Evolutionary conservation across 139 green algal species (phyloP).

Genomic region (Micromonas pusilla): DNA sequence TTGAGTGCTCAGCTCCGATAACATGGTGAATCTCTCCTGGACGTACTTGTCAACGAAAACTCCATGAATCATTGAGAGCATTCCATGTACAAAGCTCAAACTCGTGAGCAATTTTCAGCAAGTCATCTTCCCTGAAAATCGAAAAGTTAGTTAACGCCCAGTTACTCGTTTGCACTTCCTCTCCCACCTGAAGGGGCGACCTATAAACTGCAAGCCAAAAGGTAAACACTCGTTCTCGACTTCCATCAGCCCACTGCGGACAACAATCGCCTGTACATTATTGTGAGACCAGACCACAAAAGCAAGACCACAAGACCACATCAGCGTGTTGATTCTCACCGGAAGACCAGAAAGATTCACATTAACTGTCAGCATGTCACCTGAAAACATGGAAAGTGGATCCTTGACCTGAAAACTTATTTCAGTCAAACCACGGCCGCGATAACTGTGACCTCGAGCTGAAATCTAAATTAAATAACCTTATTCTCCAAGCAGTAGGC

Average conservation of each 20-base stretch:
- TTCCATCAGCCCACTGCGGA: neutral
- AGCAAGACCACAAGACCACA: neutral
- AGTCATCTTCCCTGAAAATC: neutral
- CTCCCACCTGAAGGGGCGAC: neutral
- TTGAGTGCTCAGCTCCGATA: too few relatives aligned
- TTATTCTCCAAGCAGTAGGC: neutral
- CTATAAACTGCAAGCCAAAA: neutral
- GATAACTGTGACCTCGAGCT: neutral
- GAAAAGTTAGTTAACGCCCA: neutral
- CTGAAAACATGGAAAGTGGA: constrained; percentile 5
- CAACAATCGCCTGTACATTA: neutral
- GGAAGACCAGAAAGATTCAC: constrained; percentile 16
- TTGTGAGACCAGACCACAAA: neutral
- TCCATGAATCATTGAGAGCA: too few relatives aligned
- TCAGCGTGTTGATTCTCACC: neutral
- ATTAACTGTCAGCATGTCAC: constrained; percentile 22
- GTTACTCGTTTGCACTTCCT: too few relatives aligned
- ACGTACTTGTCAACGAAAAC: too few relatives aligned
- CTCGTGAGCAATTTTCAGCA: neutral
- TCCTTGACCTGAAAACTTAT: neutral
- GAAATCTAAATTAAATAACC: neutral
- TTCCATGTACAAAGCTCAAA: neutral
- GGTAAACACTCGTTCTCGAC: neutral
- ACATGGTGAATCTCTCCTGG: too few relatives aligned
- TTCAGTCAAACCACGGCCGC: too few relatives aligned